Percentiles rank a stretch among this genome's conserved stretches.
These are phyloP conservation scores for Neurospora sp. DNA, from an alignment of 495 filamentous ascomycete species.

Conservation along the genomic window DNA sequence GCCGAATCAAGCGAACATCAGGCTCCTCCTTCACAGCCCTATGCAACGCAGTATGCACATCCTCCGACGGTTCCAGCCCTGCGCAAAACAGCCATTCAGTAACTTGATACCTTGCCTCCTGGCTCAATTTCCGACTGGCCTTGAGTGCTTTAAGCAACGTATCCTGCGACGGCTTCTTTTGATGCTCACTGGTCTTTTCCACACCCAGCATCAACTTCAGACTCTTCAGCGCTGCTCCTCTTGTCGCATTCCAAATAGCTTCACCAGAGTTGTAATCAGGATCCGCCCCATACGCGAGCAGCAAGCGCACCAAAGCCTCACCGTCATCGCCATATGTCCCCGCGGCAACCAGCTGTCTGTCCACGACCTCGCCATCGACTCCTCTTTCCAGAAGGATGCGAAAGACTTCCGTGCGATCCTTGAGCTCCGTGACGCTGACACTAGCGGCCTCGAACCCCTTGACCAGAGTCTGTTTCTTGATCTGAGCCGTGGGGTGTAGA, in stretches of 20 bases:
- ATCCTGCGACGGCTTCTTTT: conserved; percentile 27
- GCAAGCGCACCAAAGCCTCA: conserved; percentile 27
- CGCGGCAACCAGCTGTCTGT: conserved; percentile 34
- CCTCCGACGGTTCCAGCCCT: conserved; percentile 28
- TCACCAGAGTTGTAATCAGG: conserved; percentile 36
- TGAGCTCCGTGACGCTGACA: conserved; percentile 26
- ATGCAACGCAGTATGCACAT: conserved; percentile 30
- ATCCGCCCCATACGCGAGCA: conserved; percentile 33
- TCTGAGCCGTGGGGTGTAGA: conserved; percentile 19
- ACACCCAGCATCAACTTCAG: conserved; percentile 36
- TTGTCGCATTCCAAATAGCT: conserved; percentile 36
- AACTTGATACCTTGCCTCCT: conserved; percentile 31
- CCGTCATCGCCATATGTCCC: conserved; percentile 32
- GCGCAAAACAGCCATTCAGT: conserved; percentile 35
- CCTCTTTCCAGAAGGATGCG: conserved; percentile 29
- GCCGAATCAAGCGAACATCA: conserved; percentile 29
- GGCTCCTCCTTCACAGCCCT: conserved; percentile 35
- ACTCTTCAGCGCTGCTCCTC: conserved; percentile 30
- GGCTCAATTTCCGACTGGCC: conserved; percentile 31
- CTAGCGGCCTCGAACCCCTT: conserved; percentile 37
- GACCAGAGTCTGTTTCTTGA: conserved; percentile 24
- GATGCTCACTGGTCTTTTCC: conserved; percentile 12
- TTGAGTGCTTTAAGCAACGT: conserved; percentile 34
- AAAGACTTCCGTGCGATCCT: conserved; percentile 30
- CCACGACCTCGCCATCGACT: conserved; percentile 30